Evolutionary conservation across 371 early-diverging fungal species (phyloP), one percentile per base, ranked within the genome.

Genomic region (Mortierella sp.): DNA sequence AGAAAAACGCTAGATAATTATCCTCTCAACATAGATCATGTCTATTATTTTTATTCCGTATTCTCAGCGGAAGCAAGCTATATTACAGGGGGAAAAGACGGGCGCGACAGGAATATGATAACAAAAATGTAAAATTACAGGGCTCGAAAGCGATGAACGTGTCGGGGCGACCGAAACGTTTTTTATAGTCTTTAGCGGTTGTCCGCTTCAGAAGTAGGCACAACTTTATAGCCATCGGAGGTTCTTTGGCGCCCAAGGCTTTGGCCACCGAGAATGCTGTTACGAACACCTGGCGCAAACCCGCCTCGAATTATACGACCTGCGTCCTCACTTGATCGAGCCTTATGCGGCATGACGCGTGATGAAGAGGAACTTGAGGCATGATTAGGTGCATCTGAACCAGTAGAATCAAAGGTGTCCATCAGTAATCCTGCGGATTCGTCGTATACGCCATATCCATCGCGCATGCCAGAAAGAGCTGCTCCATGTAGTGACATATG

Each of bases 221-320:
- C 70, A 11, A 22, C 32, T 32, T 79, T 74, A 19, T 79, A 79
- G 21, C 74, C 71, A 65, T 79, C 79, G 19, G 79, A 79, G 13
- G 79, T 79, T 43, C 79, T 50, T 58, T 79, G 79, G 5, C 79
- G 79, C 22, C 79, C 79, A 63, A 62, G 74, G 43, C 22, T 61
- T 32, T 74, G 70, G 13, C 50, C 58, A 3, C 78, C 78, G 16
- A 73, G 66, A 43, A 74, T 57, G 28, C 71, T 67, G 13, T 67
- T 70, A 4, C 79, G 74, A 13, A 77, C 50, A 36, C 52, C 62
- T 3, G 72, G 73, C 24, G 70, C 53, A 33, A 69, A 70, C 11
- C 58, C 58, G 10, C 70, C 57, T 13, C 79, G 62, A 13, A 74
- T 41, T 10, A 45, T 68, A 11, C 55, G 55, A 10, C 57, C 48